phyloP scores from a whole-genome alignment of 2,329 filamentous ascomycete genomes.

The Pseudocercospora ulei region DNA sequence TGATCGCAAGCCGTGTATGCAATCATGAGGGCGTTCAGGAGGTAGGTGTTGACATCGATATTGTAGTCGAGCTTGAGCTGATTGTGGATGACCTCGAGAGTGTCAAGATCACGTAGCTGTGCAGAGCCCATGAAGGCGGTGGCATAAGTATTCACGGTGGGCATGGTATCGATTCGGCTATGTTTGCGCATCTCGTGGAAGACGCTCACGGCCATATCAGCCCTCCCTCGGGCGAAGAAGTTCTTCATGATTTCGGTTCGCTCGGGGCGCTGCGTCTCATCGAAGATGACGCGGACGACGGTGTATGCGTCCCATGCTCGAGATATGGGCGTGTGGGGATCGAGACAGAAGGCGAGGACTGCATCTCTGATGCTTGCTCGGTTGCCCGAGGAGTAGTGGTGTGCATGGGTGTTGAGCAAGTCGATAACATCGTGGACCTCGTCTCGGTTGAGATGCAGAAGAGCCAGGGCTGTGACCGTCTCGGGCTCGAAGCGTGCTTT shows the following conservation, averaged over 20 bases:
- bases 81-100: constrained; percentile 70
- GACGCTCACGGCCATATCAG: constrained; percentile 75
- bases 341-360: constrained; percentile 59
- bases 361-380: constrained; percentile 56
- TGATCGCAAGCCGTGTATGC: constrained; percentile 65
- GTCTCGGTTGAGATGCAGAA: constrained; percentile 63
- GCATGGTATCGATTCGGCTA: constrained; percentile 52
- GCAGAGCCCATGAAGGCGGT: constrained; percentile 63
- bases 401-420: constrained; percentile 64
- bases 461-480: constrained; percentile 63
- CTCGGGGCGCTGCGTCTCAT: constrained; percentile 53
- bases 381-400: constrained; percentile 60
- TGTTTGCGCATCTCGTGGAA: constrained; percentile 93
- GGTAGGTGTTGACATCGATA: constrained; percentile 62
- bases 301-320: constrained; percentile 54
- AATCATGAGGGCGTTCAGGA: constrained; percentile 79
- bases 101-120: constrained; percentile 41
- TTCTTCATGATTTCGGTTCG: constrained; percentile 67
- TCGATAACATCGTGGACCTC: constrained; percentile 73
- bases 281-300: constrained; percentile 50
- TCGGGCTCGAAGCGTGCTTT: constrained; percentile 60
- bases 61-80: constrained; percentile 88
- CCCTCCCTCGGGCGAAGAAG: constrained; percentile 68
- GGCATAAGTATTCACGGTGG: constrained; percentile 65
- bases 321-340: constrained; percentile 53